Percentiles rank a stretch among this genome's conserved stretches.
phyloP scores from a whole-genome alignment of 2,329 filamentous ascomycete genomes.

The Claviceps humidiphila region DNA sequence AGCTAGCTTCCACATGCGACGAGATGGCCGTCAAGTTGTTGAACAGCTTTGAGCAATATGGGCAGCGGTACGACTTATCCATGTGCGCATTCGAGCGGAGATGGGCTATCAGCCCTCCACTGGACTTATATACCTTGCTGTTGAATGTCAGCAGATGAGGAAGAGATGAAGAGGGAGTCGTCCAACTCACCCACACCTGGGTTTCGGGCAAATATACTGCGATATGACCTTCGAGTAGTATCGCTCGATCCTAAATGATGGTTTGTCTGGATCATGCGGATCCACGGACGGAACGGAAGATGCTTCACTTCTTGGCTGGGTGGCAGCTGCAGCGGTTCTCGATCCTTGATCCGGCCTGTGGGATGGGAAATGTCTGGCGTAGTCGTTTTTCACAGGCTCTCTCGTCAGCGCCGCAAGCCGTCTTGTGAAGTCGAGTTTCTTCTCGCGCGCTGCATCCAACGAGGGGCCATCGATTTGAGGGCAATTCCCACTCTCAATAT shows the following conservation, averaged over 20 bases:
- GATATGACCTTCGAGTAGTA: conserved; percentile 31
- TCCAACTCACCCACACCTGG: conserved; percentile 34
- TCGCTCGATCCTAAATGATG: conserved; percentile 30
- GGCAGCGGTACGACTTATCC: conserved; percentile 25
- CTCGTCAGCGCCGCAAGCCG: conserved; percentile 15
- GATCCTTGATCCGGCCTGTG: neutral
- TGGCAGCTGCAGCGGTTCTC: neutral
- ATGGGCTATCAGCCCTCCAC: conserved; percentile 24
- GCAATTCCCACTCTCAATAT: conserved; percentile 33
- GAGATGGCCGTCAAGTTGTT: conserved; percentile 28
- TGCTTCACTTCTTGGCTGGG: conserved; percentile 8
- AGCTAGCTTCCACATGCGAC: conserved; percentile 34
- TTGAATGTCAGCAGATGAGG: neutral
- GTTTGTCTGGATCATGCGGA: conserved; percentile 31
- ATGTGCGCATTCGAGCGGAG: conserved; percentile 30
- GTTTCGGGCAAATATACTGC: conserved; percentile 41
- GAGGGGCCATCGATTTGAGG: conserved; percentile 17
- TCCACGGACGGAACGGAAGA: conserved; percentile 10
- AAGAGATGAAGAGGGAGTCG: neutral
- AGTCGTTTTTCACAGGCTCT: conserved; percentile 17
- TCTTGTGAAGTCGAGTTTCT: conserved; percentile 23
- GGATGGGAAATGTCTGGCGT: conserved; percentile 12
- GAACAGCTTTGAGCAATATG: conserved; percentile 30
- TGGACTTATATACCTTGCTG: conserved; percentile 28
- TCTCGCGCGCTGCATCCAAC: conserved; percentile 21